A percentile compares a stretch with the other conserved stretches of the same genome.
These are phyloP conservation scores for Penicillium frequentans DNA, from an alignment of 2,329 filamentous ascomycete species.

Conservation along the genomic window DNA sequence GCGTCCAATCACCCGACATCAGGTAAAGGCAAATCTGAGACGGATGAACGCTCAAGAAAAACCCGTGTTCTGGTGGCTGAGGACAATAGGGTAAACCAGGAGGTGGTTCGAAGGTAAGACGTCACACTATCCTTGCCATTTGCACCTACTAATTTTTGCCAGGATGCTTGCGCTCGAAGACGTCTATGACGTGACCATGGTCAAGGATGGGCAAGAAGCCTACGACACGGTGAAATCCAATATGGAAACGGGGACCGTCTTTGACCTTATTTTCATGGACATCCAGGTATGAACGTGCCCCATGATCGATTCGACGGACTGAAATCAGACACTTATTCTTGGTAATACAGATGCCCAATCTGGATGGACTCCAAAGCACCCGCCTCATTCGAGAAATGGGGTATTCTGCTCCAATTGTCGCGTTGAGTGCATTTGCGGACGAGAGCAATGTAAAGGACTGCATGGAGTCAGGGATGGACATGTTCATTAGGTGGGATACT, in stretches of 20 bases:
- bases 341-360: conserved; percentile 69
- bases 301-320: too few species aligned
- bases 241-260: conserved; percentile 71
- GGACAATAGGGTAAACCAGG: conserved; percentile 66
- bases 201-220: conserved; percentile 82
- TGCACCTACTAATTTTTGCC: background rate
- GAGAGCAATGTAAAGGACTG: conserved; percentile 85
- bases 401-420: conserved; percentile 84
- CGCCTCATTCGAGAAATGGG: conserved; percentile 81
- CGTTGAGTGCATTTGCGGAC: conserved; percentile 85
- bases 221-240: conserved; percentile 80
- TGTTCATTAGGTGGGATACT: conserved; percentile 63
- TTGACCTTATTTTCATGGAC: conserved; percentile 94
- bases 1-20: conserved; percentile 3
- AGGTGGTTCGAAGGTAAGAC: conserved; percentile 49
- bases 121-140: background rate
- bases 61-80: conserved; percentile 84
- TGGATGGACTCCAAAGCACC: conserved; percentile 86
- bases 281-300: conserved; percentile 50
- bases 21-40: conserved; percentile 58
- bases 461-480: conserved; percentile 88
- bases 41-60: conserved; percentile 55
- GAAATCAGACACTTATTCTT: too few species aligned
- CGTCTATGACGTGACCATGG: conserved; percentile 74
- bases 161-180: conserved; percentile 59